A percentile compares a stretch with the other conserved stretches of the same genome.
Conservation (phyloP, 140 eudicot species). For the Stevia rebaudiana region DNA sequence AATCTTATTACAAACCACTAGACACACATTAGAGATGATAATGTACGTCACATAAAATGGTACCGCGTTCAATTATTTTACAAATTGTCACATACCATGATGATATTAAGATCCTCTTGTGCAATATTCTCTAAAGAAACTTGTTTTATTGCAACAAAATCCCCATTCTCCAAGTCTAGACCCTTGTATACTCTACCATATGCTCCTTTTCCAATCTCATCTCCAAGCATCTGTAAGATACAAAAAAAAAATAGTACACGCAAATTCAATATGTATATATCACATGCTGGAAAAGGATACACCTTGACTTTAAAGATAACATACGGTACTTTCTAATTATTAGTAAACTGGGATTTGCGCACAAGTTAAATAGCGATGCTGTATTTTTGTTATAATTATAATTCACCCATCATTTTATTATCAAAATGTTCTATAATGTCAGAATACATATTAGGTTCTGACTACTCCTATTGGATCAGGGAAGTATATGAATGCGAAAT, state of each 20-base stretch:
- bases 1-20: background rate
- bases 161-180: conserved; percentile 88
- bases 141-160: conserved; percentile 87
- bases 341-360: background rate
- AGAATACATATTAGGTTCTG: background rate
- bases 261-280: conserved; percentile 1
- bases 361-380: background rate
- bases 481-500: background rate
- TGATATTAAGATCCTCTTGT: conserved; percentile 79
- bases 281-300: background rate
- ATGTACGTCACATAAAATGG: background rate
- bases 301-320: background rate
- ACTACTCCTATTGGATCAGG: background rate
- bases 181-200: conserved; percentile 96
- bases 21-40: conserved; percentile 7
- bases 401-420: background rate
- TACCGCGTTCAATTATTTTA: no score
- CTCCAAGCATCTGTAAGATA: conserved; percentile 72
- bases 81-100: conserved; percentile 49
- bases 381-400: background rate
- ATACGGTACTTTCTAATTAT: background rate
- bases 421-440: background rate
- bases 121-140: conserved; percentile 83
- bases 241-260: background rate
- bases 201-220: conserved; percentile 92